Evolutionary conservation across 345 rosid genomes (phyloP), one percentile per base, ranked within the genome.

Genomic region (Murraya paniculata): DNA sequence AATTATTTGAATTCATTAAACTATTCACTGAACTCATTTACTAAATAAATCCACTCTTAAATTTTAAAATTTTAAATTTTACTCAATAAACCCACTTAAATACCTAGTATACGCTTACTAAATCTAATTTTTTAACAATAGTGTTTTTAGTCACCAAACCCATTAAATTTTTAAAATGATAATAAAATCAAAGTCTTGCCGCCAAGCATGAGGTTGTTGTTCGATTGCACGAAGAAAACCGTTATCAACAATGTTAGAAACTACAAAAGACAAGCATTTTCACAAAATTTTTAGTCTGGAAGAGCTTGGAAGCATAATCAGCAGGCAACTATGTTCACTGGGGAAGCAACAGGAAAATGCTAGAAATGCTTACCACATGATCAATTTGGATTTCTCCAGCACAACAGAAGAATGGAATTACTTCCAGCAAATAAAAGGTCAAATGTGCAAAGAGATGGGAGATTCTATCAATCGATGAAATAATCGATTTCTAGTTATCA

Each of bases 401-500:
- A 39, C 50, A 30, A 30, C 80, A 60, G 72, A 81, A 62, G 82
- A 77, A 61, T 77, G 82, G 79, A 53, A 77, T 72, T 27, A 22
- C 72, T 36, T 71, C 73, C 67, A 72, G 75, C 64, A 68, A 67
- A 8, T 50, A 58, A 67, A 71, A 28, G 58, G 72, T 71, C 78
- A 78, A 56, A 78, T 81, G 79, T 75, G 81, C 60, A 71, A 38
- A 16, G 82, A 82, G 41, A 67, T 87, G 55, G 82, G 78, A 68
- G 86, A 87, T 74, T 14, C 60, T 18, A 81, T 77, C 79, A 39
- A 25, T 84, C 56, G 60, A 56, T 38, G 83, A 84, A 79, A 36
- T 58, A 38, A 31, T 81, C 1, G 48, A 57, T 31, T 72, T 84
- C n/a, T 60, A 50, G 45, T 78, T 19, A 64, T 64, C n/a, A 1